Evolutionary conservation across 83 land plant genomes (phyloP), one percentile per base, ranked within the genome.

Genomic region (Picea engelmannii): DNA sequence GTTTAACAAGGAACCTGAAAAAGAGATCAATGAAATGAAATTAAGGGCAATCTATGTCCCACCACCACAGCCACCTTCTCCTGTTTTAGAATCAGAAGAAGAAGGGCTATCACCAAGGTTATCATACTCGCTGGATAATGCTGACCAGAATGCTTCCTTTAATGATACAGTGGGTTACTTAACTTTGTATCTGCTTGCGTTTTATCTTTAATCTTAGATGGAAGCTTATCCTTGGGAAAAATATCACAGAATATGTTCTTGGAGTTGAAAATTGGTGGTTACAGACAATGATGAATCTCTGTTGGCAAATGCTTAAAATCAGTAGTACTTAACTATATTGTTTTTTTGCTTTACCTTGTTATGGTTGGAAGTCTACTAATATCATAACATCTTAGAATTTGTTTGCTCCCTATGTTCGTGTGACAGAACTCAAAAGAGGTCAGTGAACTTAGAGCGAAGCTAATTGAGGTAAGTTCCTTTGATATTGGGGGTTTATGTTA

Each of bases 361-460:
- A 7, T 69, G 21, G 49, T 40, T 38, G 6, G 42, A 2, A 17
- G 49, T 21, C 38, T 52, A 17, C 52, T 49, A 18, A 27, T 77
- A 77, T 52, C 38, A 24, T 59, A 52, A 42, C 52, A 80, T 62
- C 21, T 52, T 52, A 55, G 3, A 55, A 55, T 74, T 42, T 42
- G 15, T 75, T n/a, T 75, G 20, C 47, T 38, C 7, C 74, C 9
- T 38, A 17, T 69, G 38, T 69, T 63, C n/a, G 18, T 83, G 78
- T 59, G 16, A 40, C 88, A 86, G 88, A 73, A 61, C n/a, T 18
- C 83, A 31, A 86, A 86, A 69, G 82, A 84, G 44, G 82, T 80
- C 55, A 83, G 44, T 52, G 82, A 86, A 24, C 67, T 80, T 82
- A 83, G 85, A 59, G 87, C 87, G 40, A 86, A 86, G 78, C 80